Base-by-base conservation (phyloP, 2,329 filamentous ascomycete genomes). In the Pyrenophora graminea region DNA sequence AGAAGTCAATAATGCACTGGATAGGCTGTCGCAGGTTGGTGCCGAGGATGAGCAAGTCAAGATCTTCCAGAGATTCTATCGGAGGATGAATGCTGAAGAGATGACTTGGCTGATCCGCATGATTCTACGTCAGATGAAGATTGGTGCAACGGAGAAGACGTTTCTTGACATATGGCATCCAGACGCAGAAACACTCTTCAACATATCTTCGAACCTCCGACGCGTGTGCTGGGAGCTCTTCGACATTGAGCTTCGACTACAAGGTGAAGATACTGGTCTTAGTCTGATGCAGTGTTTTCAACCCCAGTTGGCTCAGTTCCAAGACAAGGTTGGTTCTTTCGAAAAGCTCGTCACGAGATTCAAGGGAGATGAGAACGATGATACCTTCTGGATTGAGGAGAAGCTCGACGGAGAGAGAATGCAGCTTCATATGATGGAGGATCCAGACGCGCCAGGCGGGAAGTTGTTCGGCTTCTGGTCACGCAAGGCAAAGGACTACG, bases 341-440 rank as follows among this genome's bases (percentile, higher is more conserved):
- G 83, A 91, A 47, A 89, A 86, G 67, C 90, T 95, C 83, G 85
- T 95, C 1, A 79, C 84, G 15, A 85, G 77, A 38, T 83, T 87
- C 74, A 82, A 84, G 2, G 79, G 82, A 0, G 87, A 84, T 0
- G 82, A 87, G 19, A 85, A 90, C 0, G 86, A 95, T 45, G 79
- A 82, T 0, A 85, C 88, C 7, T 99, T 95, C 67, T 97, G 92
- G 91, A 94, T 97, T 40, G 94, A 99, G 72, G 94, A 99, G 75
- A 99, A 99, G 73, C 79, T 99, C 7, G 94, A 99, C 62, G 94
- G 94, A 1, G 94, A 99, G 74, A 85, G 94, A 21, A 97, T 99
- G 87, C 94, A 99, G 72, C 81, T 99, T 69, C 94, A 99, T 72
- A 92, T 97, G 88, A 74, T 84, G 10, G 80, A 88, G 50, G 90